Evolutionary conservation across 1,284 basidiomycete species (phyloP), one percentile per base, ranked within the genome.

Genomic region (Puccinia hordei): DNA sequence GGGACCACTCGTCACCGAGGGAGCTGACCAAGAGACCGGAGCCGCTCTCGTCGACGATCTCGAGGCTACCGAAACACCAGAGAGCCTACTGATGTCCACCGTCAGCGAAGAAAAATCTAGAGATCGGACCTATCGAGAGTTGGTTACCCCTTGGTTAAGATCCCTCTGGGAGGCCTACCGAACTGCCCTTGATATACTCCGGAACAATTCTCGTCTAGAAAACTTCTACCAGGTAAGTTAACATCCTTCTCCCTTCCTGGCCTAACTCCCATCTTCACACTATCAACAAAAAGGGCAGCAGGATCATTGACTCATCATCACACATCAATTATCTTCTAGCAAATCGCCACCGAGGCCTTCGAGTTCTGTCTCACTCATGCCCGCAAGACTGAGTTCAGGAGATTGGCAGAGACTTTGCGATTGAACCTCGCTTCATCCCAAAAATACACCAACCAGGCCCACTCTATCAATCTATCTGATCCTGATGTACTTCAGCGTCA

Each of bases 111-210:
- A 97, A 87, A 93, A 94, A 87, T 95, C 90, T 88, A 93, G 93
- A 87, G 96, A 99, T 87, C 89, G 97, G 83, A 98, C 95, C 63
- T 96, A 99, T 87, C 89, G 97, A 81, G 92, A 94, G 33, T 89
- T 99, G 75, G 94, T 99, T 83, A 97, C 94, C 0, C 96, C 97
- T 1, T 98, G 95, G 91, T 91, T 99, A 86, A 96, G 97, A 86
- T 98, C 98, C 87, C 89, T 96, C 41, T 99, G 95, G 95, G 96
- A 99, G 89, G 94, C 94, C 82, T 98, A 98, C 86, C 91, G 97
- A 81, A 98, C 95, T 41, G 94, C 93, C 10, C 89, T 99, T 81
- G 97, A 99, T 88, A 96, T 95, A 12, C 89, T 98, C 83, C 95
- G 98, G 86, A 98, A 98, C 87, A 99, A 98, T 86, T 93, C 95